Evolutionary conservation across 108 stramenopile species (phyloP).

Genomic region (Asterionellopsis glacialis): DNA sequence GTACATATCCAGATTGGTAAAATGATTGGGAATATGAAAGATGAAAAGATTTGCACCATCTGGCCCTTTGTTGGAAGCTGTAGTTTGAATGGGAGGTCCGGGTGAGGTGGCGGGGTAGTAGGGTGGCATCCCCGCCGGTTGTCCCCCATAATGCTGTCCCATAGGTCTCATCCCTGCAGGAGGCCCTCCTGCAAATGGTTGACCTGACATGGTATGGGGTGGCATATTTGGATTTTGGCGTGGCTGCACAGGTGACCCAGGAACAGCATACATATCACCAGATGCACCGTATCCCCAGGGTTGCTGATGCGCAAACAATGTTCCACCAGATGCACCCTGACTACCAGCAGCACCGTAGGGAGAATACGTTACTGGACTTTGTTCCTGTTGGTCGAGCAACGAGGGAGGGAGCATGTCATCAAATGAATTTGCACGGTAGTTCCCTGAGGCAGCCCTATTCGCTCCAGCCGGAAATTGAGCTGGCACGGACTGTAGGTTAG

Average conservation of each 20-base stretch:
- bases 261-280: conserved; percentile 35
- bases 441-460: not conserved
- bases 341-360: conserved; percentile 12
- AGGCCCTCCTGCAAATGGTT: not conserved
- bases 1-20: conserved; percentile 92
- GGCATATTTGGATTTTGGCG: conserved; percentile 8
- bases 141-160: conserved; percentile 13
- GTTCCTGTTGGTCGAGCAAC: conserved; percentile 15
- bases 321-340: conserved; percentile 13
- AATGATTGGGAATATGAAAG: conserved; percentile 97
- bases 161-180: conserved; percentile 6
- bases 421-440: conserved; percentile 43
- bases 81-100: conserved; percentile 75
- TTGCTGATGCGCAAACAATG: conserved; percentile 37
- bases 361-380: conserved; percentile 12
- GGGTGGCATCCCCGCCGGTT: conserved; percentile 12
- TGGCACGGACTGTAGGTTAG: not conserved
- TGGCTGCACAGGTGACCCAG: conserved; percentile 24
- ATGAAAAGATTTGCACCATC: conserved; percentile 96
- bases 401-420: conserved; percentile 37
- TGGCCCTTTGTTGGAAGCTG: conserved; percentile 64
- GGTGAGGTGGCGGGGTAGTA: conserved; percentile 56
- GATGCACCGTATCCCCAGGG: conserved; percentile 42
- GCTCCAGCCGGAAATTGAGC: no score
- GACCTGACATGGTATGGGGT: not conserved